phyloP scores from a whole-genome alignment of 169 alveolate genomes.

The Neospora caninum region DNA sequence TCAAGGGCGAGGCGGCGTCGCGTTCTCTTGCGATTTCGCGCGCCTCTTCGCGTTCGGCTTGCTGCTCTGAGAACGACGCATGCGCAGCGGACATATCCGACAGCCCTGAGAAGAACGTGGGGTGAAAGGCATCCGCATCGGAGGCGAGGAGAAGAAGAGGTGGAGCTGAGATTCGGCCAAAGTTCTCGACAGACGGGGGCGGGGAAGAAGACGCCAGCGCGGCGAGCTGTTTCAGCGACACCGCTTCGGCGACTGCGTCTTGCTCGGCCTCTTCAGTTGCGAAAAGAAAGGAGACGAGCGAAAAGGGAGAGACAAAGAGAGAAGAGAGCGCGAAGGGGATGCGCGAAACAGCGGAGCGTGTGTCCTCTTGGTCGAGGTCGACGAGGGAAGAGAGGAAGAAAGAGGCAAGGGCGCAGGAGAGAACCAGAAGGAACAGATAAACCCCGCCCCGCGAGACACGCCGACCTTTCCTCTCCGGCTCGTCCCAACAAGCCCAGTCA shows the following conservation, averaged over 20 bases:
- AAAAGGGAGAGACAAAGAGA: constrained; percentile 1
- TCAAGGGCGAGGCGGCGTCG: not conserved
- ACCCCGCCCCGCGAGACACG: not conserved
- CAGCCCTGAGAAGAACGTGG: not conserved
- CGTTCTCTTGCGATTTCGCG: not conserved
- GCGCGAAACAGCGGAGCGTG: not conserved
- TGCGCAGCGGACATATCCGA: no score
- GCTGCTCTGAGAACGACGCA: no score
- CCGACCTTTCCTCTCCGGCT: no score
- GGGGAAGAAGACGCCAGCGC: not conserved
- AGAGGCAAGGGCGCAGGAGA: not conserved
- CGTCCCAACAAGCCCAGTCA: no score
- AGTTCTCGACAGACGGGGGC: not conserved
- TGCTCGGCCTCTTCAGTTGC: not conserved
- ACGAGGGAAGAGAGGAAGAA: not conserved
- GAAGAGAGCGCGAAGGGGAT: not conserved
- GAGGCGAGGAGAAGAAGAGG: not conserved
- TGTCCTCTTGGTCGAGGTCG: not conserved
- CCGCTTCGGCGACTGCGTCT: not conserved
- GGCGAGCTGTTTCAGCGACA: not conserved
- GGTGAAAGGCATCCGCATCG: not conserved
- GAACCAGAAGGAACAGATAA: not conserved
- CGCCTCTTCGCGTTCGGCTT: no score
- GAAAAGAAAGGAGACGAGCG: not conserved
- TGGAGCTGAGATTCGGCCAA: not conserved